Base-by-base conservation (phyloP, 371 early-diverging fungal genomes). In the Haplosporangium sp. region DNA sequence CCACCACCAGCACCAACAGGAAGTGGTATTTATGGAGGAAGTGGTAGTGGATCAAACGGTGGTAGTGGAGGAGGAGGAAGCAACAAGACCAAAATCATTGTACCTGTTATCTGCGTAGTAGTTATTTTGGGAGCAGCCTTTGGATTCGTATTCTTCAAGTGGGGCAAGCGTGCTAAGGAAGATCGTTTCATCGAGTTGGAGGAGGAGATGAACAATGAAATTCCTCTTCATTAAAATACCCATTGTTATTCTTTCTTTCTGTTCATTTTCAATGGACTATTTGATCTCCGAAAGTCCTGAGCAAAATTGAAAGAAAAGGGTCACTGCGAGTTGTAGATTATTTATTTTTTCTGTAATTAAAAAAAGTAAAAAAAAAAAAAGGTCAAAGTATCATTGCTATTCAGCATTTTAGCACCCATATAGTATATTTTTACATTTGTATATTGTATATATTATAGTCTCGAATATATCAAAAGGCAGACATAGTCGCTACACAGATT, bases 191-290 rank as follows among this genome's bases (percentile, higher is more conserved):
- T 79, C 35, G 81, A 79, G 53, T 61, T 79, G 35, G 81, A 79
- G 65, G 81, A 79, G 17, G 81, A 79, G 60, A 79, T 79, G 81
- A 74, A 79, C 38, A 74, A 74, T 61, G 81, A 79, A 44, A 79
- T 79, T 48, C 81, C 81, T 17, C 40, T 79, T 27, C 67, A 67
- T 34, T 79, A 61, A 27, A 15, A 50, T 50, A 50, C 19, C 50
- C 9, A 1, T 4, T 15, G 19, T 56, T 56, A 20, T 56, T 37
- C 10, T 34, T 56, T 6, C 7, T 56, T 37, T 34, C 57, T 27
- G 1, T 27, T 35, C 37, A 9, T 37, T 4, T 56, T 17, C 52
- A 37, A 37, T 20, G 11, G 10, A 37, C 52, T 52, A 5, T 15
- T 52, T 15, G 6, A 8, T 42, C 42, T 42, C 42, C 42, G 27